Evolutionary conservation across 2,329 filamentous ascomycete genomes (phyloP), one percentile per base, ranked within the genome.

Genomic region (Epicoccum sorghinum): DNA sequence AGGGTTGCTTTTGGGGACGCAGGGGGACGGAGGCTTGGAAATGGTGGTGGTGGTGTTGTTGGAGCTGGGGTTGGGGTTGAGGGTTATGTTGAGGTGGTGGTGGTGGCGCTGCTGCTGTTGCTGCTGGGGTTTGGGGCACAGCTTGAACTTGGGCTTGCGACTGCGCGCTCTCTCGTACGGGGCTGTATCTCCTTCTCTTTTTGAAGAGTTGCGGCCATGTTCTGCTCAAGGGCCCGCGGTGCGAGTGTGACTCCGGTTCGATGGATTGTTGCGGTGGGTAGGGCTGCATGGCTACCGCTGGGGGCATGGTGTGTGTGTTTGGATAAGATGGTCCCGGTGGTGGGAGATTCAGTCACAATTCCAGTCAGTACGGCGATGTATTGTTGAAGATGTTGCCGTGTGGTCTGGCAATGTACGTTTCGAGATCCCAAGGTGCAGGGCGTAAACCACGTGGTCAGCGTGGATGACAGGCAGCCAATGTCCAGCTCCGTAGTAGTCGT

Each of bases 141-240:
- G 18, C 18, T 18, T 18, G 18, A 18, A 3, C 18, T 22, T 64
- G 59, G 12, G 57, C 55, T 14, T 64, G 62, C 42, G 63, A 56
- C 10, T 64, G 64, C 7, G 58, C 65, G 46, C 64, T 67, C 45
- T 70, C 67, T 42, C 66, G 52, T 14, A 66, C 62, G 6, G 67
- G 67, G 55, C 67, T 70, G 53, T 68, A 66, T 64, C 67, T 61
- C 43, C 67, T 63, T 36, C 67, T 65, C 61, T 70, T 70, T 32
- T 70, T 70, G 58, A 70, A 69, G 9, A 70, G 24, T 22, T 70
- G 66, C 13, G 66, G 66, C 67, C 67, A 70, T 46, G 66, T 66
- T 52, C 66, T 64, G 46, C 66, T 68, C 30, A 70, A 47, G 22
- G 67, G 67, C 1, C 67, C 67, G 29, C 65, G 62, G 41, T 67